Conservation (phyloP, 768 basidiomycete genomes). For the Heimioporus sp. region DNA sequence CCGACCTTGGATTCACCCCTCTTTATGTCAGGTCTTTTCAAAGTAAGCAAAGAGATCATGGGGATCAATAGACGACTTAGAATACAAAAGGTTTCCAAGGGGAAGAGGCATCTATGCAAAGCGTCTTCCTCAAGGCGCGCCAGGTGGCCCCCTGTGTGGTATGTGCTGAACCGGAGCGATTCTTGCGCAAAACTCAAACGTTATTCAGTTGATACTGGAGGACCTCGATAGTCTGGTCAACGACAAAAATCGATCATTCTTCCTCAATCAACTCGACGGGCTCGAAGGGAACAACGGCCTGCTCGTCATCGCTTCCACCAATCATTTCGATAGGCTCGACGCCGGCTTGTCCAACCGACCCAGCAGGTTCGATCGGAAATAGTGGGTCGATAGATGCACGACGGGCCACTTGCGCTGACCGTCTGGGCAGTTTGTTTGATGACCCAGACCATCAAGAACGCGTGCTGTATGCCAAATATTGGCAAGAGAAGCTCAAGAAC, state of each 20-base stretch:
- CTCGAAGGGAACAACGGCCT: slow-evolving; percentile 78
- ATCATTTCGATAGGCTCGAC: slow-evolving; percentile 80
- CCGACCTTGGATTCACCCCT: slow-evolving; percentile 58
- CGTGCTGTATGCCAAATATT: slow-evolving; percentile 67
- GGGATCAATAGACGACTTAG: slow-evolving; percentile 6
- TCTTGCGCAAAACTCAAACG: background rate
- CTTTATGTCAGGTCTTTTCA: slow-evolving; percentile 84
- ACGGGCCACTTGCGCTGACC: background rate
- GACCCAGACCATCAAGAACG: slow-evolving; percentile 68
- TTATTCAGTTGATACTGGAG: slow-evolving; percentile 42
- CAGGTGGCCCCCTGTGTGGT: slow-evolving; percentile 65
- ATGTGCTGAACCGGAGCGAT: slow-evolving; percentile 40
- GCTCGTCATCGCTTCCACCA: slow-evolving; percentile 77
- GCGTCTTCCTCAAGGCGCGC: slow-evolving; percentile 72
- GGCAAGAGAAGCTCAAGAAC: slow-evolving; percentile 70
- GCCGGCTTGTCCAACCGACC: slow-evolving; percentile 74
- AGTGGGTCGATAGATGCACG: slow-evolving; percentile 43
- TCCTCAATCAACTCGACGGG: slow-evolving; percentile 85
- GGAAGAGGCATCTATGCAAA: slow-evolving; percentile 65
- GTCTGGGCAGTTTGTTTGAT: slow-evolving; percentile 56
- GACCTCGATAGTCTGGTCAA: slow-evolving; percentile 80
- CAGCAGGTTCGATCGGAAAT: slow-evolving; percentile 85
- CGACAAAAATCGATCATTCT: slow-evolving; percentile 77
- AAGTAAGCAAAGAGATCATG: slow-evolving; percentile 38
- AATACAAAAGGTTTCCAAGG: slow-evolving; percentile 47